phyloP scores from a whole-genome alignment of 2,329 filamentous ascomycete genomes.

The Ustilaginoidea virens region DNA sequence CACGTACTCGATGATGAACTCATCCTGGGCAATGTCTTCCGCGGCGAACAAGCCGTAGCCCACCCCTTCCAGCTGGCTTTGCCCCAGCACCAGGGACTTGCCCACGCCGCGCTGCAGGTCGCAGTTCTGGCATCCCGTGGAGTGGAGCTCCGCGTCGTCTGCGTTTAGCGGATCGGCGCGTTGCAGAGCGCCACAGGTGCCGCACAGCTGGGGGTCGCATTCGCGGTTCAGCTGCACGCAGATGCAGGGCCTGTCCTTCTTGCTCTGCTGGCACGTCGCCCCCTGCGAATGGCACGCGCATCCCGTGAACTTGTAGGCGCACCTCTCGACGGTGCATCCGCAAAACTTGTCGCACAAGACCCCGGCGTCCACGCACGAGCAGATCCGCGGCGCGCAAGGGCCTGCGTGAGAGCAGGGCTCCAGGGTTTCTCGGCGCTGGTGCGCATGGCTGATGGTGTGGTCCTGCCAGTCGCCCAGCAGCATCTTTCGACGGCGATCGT shows the following conservation, averaged over 20 bases:
- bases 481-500: slow-evolving; percentile 39
- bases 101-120: slow-evolving; percentile 50
- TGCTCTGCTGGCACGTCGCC: slow-evolving; percentile 38
- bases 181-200: slow-evolving; percentile 51
- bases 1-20: slow-evolving; percentile 70
- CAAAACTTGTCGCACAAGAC: slow-evolving; percentile 63
- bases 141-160: slow-evolving; percentile 38
- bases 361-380: slow-evolving; percentile 44
- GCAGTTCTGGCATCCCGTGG: slow-evolving; percentile 55
- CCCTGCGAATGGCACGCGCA: slow-evolving; percentile 48
- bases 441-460: slow-evolving; percentile 37
- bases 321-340: slow-evolving; percentile 41
- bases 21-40: slow-evolving; percentile 48
- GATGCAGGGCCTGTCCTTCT: slow-evolving; percentile 48
- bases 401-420: slow-evolving; percentile 57
- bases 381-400: slow-evolving; percentile 43
- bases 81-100: slow-evolving; percentile 52
- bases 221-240: slow-evolving; percentile 61
- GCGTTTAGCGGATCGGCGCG: slow-evolving; percentile 55
- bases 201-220: slow-evolving; percentile 65
- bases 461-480: slow-evolving; percentile 40
- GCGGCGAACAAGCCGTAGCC: slow-evolving; percentile 65
- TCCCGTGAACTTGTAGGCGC: slow-evolving; percentile 49
- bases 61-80: slow-evolving; percentile 50
- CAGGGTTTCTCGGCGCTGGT: slow-evolving; percentile 39